These are phyloP conservation scores for Tetracladium maxilliforme DNA, from an alignment of 2,329 filamentous ascomycete genomes.

Conservation along the genomic window DNA sequence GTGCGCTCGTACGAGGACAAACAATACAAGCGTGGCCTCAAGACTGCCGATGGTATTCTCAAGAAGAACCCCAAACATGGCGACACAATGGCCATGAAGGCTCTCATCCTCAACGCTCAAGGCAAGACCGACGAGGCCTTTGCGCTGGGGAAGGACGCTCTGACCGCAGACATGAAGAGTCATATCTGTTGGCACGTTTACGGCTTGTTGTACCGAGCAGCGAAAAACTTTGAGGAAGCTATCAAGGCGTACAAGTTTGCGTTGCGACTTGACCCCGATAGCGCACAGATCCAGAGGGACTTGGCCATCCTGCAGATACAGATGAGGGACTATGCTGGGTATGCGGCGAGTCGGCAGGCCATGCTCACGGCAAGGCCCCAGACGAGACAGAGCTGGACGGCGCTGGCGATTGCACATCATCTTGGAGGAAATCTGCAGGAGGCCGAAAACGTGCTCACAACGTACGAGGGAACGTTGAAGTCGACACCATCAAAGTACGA, in stretches of 20 bases:
- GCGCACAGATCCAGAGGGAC: constrained; percentile 84
- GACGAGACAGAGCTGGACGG: constrained; percentile 89
- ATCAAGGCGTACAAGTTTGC: constrained; percentile 99
- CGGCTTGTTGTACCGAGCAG: constrained; percentile 78
- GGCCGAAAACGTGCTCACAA: constrained; percentile 81
- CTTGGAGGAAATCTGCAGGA: constrained; percentile 71
- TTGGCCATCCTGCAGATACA: constrained; percentile 87
- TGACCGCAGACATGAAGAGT: constrained; percentile 96
- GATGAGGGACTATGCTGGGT: constrained; percentile 90
- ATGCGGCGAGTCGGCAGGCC: constrained; percentile 72
- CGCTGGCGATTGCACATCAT: constrained; percentile 86
- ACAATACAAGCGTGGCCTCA: constrained; percentile 94
- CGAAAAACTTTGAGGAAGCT: constrained; percentile 97
- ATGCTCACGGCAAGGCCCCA: constrained; percentile 80
- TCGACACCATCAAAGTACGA: constrained; percentile 61
- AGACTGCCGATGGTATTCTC: constrained; percentile 90
- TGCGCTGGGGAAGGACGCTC: constrained; percentile 75
- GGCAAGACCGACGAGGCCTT: constrained; percentile 93
- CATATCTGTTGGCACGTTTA: constrained; percentile 99
- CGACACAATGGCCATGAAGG: constrained; percentile 98
- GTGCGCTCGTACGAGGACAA: constrained; percentile 97
- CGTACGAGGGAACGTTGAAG: constrained; percentile 89
- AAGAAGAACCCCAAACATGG: constrained; percentile 92
- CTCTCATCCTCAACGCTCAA: constrained; percentile 84
- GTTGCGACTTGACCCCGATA: constrained; percentile 84